Conservation (phyloP, 2,329 filamentous ascomycete species). For the Hymenoscyphus repandus region DNA sequence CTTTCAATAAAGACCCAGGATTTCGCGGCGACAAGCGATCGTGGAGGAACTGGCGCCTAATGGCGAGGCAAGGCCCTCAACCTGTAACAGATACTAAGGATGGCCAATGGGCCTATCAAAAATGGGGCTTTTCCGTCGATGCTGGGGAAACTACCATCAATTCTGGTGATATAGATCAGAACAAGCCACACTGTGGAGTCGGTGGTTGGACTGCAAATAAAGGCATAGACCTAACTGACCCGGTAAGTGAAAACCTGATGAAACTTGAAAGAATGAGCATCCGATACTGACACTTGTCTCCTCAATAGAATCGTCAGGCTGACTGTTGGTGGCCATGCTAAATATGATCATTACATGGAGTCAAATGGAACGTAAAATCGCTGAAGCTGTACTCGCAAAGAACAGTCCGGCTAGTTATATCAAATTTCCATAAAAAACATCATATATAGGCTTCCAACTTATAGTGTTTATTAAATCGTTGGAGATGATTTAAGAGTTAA, state of each 20-base stretch:
- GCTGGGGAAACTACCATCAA: background rate
- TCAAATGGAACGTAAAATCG: too few species aligned
- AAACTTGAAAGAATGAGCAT: background rate
- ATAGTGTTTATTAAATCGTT: too few species aligned
- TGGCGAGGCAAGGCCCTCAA: background rate
- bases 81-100: background rate
- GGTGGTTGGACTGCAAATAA: background rate
- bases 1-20: background rate
- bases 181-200: background rate
- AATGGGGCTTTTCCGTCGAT: background rate
- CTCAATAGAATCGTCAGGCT: background rate
- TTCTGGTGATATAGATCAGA: background rate
- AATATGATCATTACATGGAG: too few species aligned
- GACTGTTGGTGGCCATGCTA: background rate
- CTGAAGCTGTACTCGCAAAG: too few species aligned
- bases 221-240: background rate
- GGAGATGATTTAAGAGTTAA: too few species aligned
- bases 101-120: background rate
- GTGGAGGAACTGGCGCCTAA: background rate
- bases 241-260: background rate
- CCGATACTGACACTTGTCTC: background rate
- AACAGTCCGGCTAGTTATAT: too few species aligned
- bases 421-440: too few species aligned
- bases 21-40: too few species aligned
- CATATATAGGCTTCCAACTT: too few species aligned